Conservation (phyloP, 495 filamentous ascomycete species). For the Daldinia decipiens region DNA sequence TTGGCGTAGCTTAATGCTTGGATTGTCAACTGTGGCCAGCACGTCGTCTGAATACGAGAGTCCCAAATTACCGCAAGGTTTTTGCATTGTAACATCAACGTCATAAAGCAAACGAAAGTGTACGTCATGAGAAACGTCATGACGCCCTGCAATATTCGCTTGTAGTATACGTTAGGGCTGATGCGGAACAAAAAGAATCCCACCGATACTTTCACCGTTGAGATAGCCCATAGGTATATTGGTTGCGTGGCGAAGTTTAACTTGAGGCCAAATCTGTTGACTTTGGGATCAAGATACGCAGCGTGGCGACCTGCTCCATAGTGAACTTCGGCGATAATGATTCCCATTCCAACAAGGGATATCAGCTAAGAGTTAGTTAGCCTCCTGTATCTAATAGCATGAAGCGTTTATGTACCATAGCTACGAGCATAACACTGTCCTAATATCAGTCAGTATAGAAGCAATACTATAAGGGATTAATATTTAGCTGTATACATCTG, state of each 20-base stretch:
- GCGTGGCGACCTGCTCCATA: conserved; percentile 57
- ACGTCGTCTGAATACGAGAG: conserved; percentile 45
- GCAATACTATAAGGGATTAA: background rate
- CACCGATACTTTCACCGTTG: conserved; percentile 59
- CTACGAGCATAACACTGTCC: conserved; percentile 49
- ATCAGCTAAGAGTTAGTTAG: conserved; percentile 18
- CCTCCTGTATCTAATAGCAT: background rate
- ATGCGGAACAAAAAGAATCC: conserved; percentile 60
- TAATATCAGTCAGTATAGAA: conserved; percentile 5
- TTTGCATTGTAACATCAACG: conserved; percentile 47
- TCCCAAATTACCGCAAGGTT: conserved; percentile 52
- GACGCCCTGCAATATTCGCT: conserved; percentile 47
- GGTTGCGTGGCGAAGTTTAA: conserved; percentile 59
- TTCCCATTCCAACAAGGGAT: conserved; percentile 48
- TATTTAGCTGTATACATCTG: conserved; percentile 54
- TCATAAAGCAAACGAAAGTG: conserved; percentile 51
- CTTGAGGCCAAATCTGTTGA: conserved; percentile 46
- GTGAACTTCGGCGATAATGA: conserved; percentile 51
- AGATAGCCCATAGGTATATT: conserved; percentile 55
- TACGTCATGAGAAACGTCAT: conserved; percentile 55
- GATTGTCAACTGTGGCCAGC: conserved; percentile 49
- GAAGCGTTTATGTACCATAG: conserved; percentile 48
- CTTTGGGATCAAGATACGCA: conserved; percentile 43
- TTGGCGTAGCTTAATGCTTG: conserved; percentile 53
- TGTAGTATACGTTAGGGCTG: conserved; percentile 49